Conservation (phyloP, 1,284 basidiomycete genomes). For the Ustilago curta region DNA sequence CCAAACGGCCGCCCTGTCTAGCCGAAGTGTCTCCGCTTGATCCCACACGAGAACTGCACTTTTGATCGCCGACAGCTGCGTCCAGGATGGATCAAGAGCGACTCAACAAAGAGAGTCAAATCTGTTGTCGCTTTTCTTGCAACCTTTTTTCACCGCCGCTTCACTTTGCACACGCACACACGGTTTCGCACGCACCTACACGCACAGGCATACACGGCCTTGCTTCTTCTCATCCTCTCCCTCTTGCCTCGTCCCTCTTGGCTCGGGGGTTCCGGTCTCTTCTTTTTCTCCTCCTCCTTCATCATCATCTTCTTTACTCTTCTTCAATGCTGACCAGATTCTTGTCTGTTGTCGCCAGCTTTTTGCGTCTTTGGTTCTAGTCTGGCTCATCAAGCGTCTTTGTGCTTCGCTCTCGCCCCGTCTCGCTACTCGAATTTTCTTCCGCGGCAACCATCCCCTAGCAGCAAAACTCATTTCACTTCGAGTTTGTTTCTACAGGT, state of each 20-base stretch:
- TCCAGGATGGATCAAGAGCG: background rate
- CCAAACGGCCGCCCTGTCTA: constrained; percentile 1
- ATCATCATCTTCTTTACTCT: constrained; percentile 10
- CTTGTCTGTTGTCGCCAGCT: background rate
- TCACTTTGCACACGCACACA: background rate
- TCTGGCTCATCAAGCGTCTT: constrained; percentile 5
- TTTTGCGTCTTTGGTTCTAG: constrained; percentile 16
- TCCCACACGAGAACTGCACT: background rate
- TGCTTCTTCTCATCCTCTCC: background rate
- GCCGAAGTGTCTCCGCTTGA: background rate
- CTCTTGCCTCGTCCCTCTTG: background rate
- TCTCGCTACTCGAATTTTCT: background rate
- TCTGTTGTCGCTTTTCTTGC: constrained; percentile 12
- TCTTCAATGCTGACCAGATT: background rate
- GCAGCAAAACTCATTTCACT: constrained; percentile 18
- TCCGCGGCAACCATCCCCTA: background rate
- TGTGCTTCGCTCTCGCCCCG: background rate
- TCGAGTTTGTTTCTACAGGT: constrained; percentile 7
- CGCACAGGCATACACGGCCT: background rate
- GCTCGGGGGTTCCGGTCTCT: constrained; percentile 4
- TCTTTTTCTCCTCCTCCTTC: background rate
- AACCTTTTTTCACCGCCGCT: constrained; percentile 10
- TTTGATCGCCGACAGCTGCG: constrained; percentile 28
- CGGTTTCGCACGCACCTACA: background rate
- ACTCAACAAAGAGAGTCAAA: background rate